These are phyloP conservation scores for Coniferiporia sulphurascens DNA, from an alignment of 1,284 basidiomycete genomes.

Conservation along the genomic window DNA sequence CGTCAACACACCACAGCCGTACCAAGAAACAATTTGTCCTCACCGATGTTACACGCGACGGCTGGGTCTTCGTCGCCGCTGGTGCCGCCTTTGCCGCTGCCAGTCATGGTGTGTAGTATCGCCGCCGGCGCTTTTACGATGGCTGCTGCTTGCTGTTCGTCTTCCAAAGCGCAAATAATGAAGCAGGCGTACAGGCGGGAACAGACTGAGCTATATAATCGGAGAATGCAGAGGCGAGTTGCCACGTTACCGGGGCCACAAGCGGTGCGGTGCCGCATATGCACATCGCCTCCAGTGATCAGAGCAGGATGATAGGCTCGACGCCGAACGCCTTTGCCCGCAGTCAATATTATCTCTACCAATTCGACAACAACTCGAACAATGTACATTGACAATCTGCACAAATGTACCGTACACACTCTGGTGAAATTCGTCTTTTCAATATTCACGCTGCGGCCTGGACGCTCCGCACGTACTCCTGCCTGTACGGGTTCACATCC, in stretches of 20 bases:
- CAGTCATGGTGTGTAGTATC: neutral
- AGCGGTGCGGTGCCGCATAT: neutral
- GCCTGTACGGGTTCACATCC: slow-evolving; percentile 59
- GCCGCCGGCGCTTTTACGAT: neutral
- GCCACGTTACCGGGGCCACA: neutral
- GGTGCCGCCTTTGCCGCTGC: neutral
- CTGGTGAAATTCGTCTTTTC: no score
- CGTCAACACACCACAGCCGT: neutral
- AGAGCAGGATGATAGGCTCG: no score
- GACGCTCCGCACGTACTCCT: slow-evolving; percentile 52
- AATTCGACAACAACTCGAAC: neutral
- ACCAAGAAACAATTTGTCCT: neutral
- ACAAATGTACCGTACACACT: neutral
- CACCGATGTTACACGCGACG: slow-evolving; percentile 1
- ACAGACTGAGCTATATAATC: no score
- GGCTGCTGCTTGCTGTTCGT: neutral
- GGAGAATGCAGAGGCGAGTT: neutral
- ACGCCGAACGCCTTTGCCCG: no score
- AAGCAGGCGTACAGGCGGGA: no score
- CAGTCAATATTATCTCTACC: no score
- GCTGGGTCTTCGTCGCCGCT: neutral
- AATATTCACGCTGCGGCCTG: slow-evolving; percentile 16
- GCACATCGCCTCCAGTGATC: no score
- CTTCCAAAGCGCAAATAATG: no score
- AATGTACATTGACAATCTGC: neutral